Evolutionary conservation across 306 rosid genomes (phyloP).

Genomic region (Fragaria iinumae): DNA sequence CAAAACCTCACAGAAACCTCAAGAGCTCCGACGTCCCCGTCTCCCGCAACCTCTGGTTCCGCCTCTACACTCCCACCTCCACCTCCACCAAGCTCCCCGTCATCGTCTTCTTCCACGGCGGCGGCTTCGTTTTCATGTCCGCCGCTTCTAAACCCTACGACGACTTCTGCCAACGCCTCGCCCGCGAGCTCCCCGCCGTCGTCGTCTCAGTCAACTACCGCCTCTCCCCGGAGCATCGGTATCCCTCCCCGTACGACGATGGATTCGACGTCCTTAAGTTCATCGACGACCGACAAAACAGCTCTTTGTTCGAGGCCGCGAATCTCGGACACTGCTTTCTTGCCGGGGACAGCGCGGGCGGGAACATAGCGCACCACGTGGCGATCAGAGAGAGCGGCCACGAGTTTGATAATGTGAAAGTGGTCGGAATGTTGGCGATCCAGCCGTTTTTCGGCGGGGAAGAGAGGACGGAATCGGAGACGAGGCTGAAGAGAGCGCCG

Average conservation of each 20-base stretch:
- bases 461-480: constrained; percentile 36
- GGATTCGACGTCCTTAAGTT: constrained; percentile 32
- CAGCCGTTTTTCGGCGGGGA: constrained; percentile 42
- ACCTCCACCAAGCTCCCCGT: constrained; percentile 6
- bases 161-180: constrained; percentile 10
- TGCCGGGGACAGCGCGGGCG: constrained; percentile 39
- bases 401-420: neutral
- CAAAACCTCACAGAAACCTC: constrained; percentile 40
- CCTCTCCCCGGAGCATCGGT: constrained; percentile 28
- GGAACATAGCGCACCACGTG: constrained; percentile 39
- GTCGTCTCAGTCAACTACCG: constrained; percentile 38
- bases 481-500: neutral
- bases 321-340: constrained; percentile 26
- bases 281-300: neutral
- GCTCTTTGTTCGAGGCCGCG: neutral
- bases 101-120: constrained; percentile 29
- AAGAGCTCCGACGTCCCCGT: constrained; percentile 42
- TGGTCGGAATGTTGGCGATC: constrained; percentile 23
- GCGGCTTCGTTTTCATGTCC: constrained; percentile 17
- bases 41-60: constrained; percentile 45
- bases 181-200: constrained; percentile 21
- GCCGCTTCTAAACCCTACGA: constrained; percentile 19
- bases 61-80: constrained; percentile 37
- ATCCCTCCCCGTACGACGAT: constrained; percentile 33
- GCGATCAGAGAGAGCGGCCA: constrained; percentile 13